Percentiles rank a stretch among this genome's conserved stretches.
These are phyloP conservation scores for Centella asiatica DNA, from an alignment of 129 eudicot species.

Conservation along the genomic window DNA sequence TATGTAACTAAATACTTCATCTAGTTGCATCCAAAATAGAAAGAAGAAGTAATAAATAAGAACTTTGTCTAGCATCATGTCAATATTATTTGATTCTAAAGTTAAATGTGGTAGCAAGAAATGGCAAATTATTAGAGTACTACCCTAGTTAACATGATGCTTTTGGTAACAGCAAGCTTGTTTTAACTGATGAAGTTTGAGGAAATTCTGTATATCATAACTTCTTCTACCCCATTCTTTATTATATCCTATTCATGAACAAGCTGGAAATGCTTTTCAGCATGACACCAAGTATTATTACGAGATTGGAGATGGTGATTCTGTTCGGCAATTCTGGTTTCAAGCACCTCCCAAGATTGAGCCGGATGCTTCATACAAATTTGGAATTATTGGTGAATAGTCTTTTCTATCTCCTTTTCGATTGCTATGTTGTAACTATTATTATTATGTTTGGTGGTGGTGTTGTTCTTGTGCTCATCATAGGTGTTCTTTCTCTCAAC, in stretches of 20 bases:
- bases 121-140: too few relatives aligned
- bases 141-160: too few relatives aligned
- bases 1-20: background rate
- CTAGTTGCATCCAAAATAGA: too few relatives aligned
- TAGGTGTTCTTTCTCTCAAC: background rate
- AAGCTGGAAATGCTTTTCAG: slow-evolving; percentile 24
- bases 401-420: slow-evolving; percentile 5
- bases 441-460: too few relatives aligned
- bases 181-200: background rate
- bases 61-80: background rate
- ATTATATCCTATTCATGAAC: slow-evolving; percentile 8
- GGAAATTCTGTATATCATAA: background rate
- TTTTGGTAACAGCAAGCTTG: too few relatives aligned
- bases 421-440: too few relatives aligned
- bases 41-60: too few relatives aligned
- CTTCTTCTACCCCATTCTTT: too few relatives aligned
- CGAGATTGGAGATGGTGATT: slow-evolving; percentile 67
- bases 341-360: slow-evolving; percentile 73
- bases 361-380: slow-evolving; percentile 80
- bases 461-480: too few relatives aligned
- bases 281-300: slow-evolving; percentile 80
- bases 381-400: slow-evolving; percentile 77
- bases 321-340: slow-evolving; percentile 78
- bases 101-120: background rate
- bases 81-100: background rate